Conservation (phyloP, 768 basidiomycete genomes). For the Exidia glandulosa region DNA sequence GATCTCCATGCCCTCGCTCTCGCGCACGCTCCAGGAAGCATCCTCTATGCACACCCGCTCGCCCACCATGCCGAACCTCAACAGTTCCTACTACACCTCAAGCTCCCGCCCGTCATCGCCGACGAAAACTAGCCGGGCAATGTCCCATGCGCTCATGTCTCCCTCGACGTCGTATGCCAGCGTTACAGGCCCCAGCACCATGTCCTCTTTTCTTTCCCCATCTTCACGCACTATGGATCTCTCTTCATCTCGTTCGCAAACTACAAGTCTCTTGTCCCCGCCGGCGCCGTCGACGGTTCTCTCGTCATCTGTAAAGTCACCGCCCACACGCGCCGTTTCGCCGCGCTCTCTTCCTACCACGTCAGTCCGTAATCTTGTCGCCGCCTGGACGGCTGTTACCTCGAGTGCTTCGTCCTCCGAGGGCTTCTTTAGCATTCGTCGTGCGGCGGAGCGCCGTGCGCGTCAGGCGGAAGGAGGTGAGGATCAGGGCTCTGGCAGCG, state of each 20-base stretch:
- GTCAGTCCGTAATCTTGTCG: conserved; percentile 68
- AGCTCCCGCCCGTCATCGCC: conserved; percentile 39
- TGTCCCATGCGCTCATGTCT: conserved; percentile 21
- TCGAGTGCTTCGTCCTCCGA: conserved; percentile 26
- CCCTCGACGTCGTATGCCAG: conserved; percentile 16
- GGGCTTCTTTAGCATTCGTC: conserved; percentile 43
- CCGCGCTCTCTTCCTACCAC: conserved; percentile 15
- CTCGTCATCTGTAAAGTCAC: conserved; percentile 1
- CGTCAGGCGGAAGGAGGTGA: conserved; percentile 11
- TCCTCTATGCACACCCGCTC: conserved; percentile 9
- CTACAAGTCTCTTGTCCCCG: conserved; percentile 3
- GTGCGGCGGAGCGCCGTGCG: conserved; percentile 23
- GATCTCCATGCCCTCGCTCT: conserved; percentile 30
- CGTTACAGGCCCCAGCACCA: conserved; percentile 13
- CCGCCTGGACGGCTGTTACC: conserved; percentile 45
- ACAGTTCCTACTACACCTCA: conserved; percentile 12
- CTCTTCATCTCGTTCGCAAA: not conserved
- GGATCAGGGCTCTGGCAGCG: conserved; percentile 3
- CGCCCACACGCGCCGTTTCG: not conserved
- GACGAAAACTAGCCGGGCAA: conserved; percentile 35
- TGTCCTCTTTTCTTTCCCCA: conserved; percentile 40
- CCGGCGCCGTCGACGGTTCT: not conserved
- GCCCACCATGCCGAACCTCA: not conserved
- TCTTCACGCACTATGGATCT: conserved; percentile 20
- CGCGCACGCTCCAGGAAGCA: conserved; percentile 24